Base-by-base conservation (phyloP, 2,329 filamentous ascomycete genomes). In the Lachnellula subtilissima region DNA sequence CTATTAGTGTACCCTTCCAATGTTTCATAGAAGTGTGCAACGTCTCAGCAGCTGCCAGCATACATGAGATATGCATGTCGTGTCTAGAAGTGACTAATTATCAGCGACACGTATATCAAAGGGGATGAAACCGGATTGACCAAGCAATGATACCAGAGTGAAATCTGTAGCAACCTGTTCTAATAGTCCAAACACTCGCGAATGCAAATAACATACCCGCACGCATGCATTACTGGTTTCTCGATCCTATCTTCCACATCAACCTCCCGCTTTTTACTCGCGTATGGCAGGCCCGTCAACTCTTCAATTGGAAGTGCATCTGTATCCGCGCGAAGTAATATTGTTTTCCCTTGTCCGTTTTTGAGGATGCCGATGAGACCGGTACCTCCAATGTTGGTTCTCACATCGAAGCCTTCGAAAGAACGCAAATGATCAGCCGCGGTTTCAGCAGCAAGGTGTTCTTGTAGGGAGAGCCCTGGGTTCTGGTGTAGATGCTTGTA, bases 151-250 rank as follows among this genome's bases (percentile, higher is more conserved):
- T 3, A 11, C 1, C 28, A 32, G 28, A 32, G 28, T 11, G 9
- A 11, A 32, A 11, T 9, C 28, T 32, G 28, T 11, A 32, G 28
- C 9, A 32, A 32, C 9, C 2, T 32, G 9, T 32, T 32, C 28
- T 11, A 32, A 11, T 3, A 32, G 28, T 9, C 28, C 28, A 28
- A 28, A 28, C 2, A 28, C 9, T 32, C 8, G 28, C 28, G 2
- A 32, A 32, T 32, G 9, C 9, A 32, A 32, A 32, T 11, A 11
- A 32, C 28, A 32, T 32, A 32, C 28, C 85, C 85, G 66, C 84
- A 88, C 22, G 84, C 84, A 68, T 88, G 85, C 84, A 88, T 87
- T 0, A 85, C 79, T 0, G 80, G 78, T 52, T 78, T 77, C 53
- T 75, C 71, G 0, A 72, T 66, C 0, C 80, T 81, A 8, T 79